These are phyloP conservation scores for Kluyveromyces siamensis DNA, from an alignment of 805 yeast species.

Conservation along the genomic window DNA sequence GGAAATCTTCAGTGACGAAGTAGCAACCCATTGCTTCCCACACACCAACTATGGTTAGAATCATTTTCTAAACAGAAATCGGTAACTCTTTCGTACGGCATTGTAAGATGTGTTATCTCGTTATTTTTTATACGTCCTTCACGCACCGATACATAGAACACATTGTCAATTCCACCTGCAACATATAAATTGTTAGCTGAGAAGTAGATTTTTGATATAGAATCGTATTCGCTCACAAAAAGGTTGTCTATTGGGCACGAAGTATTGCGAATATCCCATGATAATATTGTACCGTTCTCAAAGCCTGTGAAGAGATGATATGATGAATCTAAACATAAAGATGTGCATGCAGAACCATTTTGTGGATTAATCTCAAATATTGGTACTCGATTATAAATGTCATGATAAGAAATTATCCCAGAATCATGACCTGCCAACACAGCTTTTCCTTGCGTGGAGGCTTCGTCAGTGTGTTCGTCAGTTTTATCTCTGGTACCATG, in stretches of 20 bases:
- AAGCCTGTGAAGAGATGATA: slow-evolving; percentile 28
- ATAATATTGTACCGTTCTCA: slow-evolving; percentile 26
- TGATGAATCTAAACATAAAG: slow-evolving; percentile 5
- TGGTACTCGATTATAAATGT: slow-evolving; percentile 25
- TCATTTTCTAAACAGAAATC: slow-evolving; percentile 1
- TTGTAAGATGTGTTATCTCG: background rate
- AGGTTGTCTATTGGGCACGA: slow-evolving; percentile 8
- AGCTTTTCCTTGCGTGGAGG: slow-evolving; percentile 38
- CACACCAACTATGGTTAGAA: background rate
- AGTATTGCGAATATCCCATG: slow-evolving; percentile 34
- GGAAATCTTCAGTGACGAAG: background rate
- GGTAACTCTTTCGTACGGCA: background rate
- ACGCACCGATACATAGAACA: slow-evolving; percentile 17
- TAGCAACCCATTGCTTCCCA: background rate
- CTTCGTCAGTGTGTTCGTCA: slow-evolving; percentile 25
- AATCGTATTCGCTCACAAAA: slow-evolving; percentile 11
- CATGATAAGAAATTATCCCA: slow-evolving; percentile 34
- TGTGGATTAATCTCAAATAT: slow-evolving; percentile 18
- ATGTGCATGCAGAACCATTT: slow-evolving; percentile 19
- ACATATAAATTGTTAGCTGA: slow-evolving; percentile 8
- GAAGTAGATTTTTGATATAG: slow-evolving; percentile 16
- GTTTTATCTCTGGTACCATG: background rate
- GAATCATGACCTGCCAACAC: slow-evolving; percentile 36
- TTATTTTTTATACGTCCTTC: slow-evolving; percentile 9
- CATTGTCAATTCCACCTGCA: slow-evolving; percentile 8